Percentiles rank a stretch among this genome's conserved stretches.
Evolutionary conservation across 1,139 yeast genomes (phyloP).

Genomic region (Barnettozyma hawaiiensis): DNA sequence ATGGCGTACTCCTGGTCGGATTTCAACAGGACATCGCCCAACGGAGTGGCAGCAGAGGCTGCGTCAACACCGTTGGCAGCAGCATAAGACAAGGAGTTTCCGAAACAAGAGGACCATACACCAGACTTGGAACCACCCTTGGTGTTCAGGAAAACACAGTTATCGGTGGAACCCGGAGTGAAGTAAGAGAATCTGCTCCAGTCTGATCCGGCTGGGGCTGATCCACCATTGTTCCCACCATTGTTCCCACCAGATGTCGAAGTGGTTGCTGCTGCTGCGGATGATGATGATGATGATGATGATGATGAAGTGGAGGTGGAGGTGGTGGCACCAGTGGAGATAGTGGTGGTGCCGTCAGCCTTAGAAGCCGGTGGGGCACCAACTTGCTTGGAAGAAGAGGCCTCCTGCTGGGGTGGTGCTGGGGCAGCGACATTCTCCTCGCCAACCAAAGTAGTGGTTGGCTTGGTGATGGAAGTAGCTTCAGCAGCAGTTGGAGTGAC

Average conservation of each 20-base stretch:
- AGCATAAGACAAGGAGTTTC: conserved; percentile 80
- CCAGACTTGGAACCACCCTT: conserved; percentile 81
- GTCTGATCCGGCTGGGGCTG: conserved; percentile 36
- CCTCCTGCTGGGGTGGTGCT: background rate
- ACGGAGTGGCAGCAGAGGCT: conserved; percentile 56
- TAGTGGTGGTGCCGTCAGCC: background rate
- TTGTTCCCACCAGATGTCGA: conserved; percentile 25
- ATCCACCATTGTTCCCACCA: background rate
- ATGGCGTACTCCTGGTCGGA: conserved; percentile 77
- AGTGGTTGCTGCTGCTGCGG: conserved; percentile 19
- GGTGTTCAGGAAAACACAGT: conserved; percentile 78
- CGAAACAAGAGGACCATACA: conserved; percentile 77
- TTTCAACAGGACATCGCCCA: conserved; percentile 55
- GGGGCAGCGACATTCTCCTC: background rate
- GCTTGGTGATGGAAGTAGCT: background rate
- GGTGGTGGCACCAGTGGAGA: background rate
- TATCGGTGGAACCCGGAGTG: conserved; percentile 55
- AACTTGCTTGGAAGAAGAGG: background rate
- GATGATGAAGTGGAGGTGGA: no score
- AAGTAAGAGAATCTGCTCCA: conserved; percentile 80
- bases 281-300: no score
- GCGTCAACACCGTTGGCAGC: conserved; percentile 65
- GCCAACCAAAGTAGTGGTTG: conserved; percentile 11
- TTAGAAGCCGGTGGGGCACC: background rate
- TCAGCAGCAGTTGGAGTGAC: conserved; percentile 28